A percentile compares a stretch with the other conserved stretches of the same genome.
These are phyloP conservation scores for Sporobolomyces phaffii DNA, from an alignment of 768 basidiomycete species.

Conservation along the genomic window DNA sequence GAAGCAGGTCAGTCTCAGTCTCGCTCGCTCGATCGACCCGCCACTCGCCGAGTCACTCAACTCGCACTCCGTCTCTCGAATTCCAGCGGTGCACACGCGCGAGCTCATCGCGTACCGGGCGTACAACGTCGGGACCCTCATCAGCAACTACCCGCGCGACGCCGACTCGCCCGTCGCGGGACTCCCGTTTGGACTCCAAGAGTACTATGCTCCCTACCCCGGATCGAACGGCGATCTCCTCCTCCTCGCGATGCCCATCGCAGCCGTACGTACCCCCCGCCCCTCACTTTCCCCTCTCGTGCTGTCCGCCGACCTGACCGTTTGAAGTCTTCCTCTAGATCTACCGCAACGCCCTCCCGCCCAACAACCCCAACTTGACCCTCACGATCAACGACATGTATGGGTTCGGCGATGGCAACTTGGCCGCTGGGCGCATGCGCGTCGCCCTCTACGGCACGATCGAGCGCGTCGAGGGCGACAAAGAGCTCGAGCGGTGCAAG, in stretches of 20 bases:
- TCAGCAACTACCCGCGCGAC: constrained; percentile 25
- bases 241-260: constrained; percentile 37
- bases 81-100: constrained; percentile 32
- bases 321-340: constrained; percentile 12
- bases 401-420: constrained; percentile 35
- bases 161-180: background rate
- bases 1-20: constrained; percentile 25
- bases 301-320: background rate
- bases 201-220: constrained; percentile 39
- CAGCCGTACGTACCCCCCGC: constrained; percentile 13
- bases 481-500: constrained; percentile 23
- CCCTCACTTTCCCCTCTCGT: background rate
- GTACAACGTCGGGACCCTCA: constrained; percentile 17
- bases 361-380: constrained; percentile 35
- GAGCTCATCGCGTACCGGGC: constrained; percentile 35
- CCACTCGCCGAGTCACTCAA: background rate
- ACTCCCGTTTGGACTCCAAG: constrained; percentile 35
- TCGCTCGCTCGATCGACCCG: background rate
- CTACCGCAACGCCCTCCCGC: constrained; percentile 38
- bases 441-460: constrained; percentile 38
- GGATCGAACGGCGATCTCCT: constrained; percentile 36
- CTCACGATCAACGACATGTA: constrained; percentile 34
- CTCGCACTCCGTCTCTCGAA: background rate
- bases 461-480: constrained; percentile 24
- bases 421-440: constrained; percentile 35